Evolutionary conservation across 2,329 filamentous ascomycete genomes (phyloP).

Genomic region (Diaporthe sp.): DNA sequence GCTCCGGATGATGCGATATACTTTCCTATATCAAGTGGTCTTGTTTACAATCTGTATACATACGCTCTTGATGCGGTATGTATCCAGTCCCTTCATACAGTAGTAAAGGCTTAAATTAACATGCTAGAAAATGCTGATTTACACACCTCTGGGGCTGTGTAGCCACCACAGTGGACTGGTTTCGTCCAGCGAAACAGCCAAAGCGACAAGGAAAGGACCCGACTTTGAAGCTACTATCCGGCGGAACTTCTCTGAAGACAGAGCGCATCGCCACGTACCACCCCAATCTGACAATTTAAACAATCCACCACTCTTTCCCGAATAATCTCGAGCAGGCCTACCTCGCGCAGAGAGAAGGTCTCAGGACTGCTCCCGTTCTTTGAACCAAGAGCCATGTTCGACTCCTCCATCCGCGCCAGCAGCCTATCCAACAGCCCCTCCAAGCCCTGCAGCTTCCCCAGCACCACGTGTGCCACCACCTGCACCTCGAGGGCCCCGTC

Average conservation of each 20-base stretch:
- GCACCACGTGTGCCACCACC: not conserved
- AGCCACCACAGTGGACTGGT: accelerated
- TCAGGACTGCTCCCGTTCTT: not conserved
- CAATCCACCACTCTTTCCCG: not conserved
- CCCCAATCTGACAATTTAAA: not conserved
- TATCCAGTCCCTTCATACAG: too few relatives aligned
- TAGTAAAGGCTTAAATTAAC: not conserved
- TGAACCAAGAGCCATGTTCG: not conserved
- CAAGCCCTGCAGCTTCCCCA: not conserved
- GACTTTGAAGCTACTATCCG: not conserved
- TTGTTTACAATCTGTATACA: too few relatives aligned
- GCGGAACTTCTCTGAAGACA: not conserved
- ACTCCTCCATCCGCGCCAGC: not conserved
- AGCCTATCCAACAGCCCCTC: not conserved
- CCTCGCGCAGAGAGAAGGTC: not conserved
- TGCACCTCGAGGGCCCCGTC: not conserved
- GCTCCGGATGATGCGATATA: not conserved
- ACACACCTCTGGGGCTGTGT: not conserved
- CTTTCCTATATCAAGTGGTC: not conserved
- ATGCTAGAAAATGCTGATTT: not conserved
- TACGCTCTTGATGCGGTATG: too few relatives aligned
- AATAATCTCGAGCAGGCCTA: not conserved
- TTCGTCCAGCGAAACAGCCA: not conserved
- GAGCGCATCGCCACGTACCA: not conserved
- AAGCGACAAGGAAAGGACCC: not conserved